A percentile compares a stretch with the other conserved stretches of the same genome.
These are phyloP conservation scores for Lyophyllum atratum DNA, from an alignment of 768 basidiomycete genomes.

Conservation along the genomic window DNA sequence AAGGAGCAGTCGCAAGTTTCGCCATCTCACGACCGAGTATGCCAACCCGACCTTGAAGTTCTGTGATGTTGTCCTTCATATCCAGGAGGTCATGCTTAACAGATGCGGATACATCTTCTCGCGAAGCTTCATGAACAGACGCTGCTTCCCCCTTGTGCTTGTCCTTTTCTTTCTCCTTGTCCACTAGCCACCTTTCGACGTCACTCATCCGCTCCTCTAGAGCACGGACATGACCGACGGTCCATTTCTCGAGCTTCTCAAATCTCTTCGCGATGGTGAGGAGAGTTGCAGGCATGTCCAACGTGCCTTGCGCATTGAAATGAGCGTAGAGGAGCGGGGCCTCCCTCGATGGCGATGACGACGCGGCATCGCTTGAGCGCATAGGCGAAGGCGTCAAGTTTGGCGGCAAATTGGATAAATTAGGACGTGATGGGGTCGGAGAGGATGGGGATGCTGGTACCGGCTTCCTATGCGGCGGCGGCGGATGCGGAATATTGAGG, in stretches of 20 bases:
- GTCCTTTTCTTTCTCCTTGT: slow-evolving; percentile 75
- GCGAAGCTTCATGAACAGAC: slow-evolving; percentile 17
- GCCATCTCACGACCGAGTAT: slow-evolving; percentile 83
- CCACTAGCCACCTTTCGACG: slow-evolving; percentile 88
- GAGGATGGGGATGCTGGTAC: slow-evolving; percentile 59
- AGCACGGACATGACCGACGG: slow-evolving; percentile 84
- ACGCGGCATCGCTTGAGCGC: slow-evolving; percentile 44
- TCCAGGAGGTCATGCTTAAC: slow-evolving; percentile 47
- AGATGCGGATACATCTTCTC: slow-evolving; percentile 13
- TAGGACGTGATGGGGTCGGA: slow-evolving; percentile 62
- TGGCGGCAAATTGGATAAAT: slow-evolving; percentile 46
- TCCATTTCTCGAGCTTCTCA: slow-evolving; percentile 90
- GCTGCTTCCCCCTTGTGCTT: slow-evolving; percentile 17
- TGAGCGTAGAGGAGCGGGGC: slow-evolving; percentile 76
- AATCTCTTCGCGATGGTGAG: slow-evolving; percentile 78
- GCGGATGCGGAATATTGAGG: slow-evolving; percentile 44
- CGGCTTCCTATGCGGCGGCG: slow-evolving; percentile 47
- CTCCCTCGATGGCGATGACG: slow-evolving; percentile 54
- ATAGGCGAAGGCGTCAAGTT: slow-evolving; percentile 69
- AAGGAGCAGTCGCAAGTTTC: slow-evolving; percentile 56
- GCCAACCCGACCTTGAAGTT: slow-evolving; percentile 73
- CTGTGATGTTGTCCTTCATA: slow-evolving; percentile 68
- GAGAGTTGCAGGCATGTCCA: slow-evolving; percentile 76
- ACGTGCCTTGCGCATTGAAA: slow-evolving; percentile 67
- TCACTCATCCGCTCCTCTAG: slow-evolving; percentile 91